Conservation (phyloP, 495 filamentous ascomycete species). For the Oleoguttula mirabilis region DNA sequence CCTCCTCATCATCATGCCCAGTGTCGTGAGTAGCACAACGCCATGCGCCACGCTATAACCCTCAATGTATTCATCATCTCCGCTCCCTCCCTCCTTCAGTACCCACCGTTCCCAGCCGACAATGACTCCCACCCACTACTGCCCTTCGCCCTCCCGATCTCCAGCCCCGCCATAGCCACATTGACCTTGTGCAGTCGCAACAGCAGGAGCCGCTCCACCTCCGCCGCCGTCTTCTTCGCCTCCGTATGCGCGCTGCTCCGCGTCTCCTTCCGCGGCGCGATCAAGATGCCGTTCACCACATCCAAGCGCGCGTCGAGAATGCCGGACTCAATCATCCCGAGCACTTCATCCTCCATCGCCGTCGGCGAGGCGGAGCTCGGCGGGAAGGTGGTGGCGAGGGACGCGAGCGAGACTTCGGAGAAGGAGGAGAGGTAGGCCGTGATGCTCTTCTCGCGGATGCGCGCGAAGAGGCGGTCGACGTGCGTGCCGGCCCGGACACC, state of each 20-base stretch:
- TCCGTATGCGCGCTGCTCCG: slow-evolving; percentile 55
- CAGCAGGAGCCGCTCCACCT: slow-evolving; percentile 61
- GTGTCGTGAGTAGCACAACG: no score
- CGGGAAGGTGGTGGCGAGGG: slow-evolving; percentile 29
- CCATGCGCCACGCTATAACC: no score
- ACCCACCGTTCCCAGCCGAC: no score
- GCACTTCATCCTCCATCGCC: slow-evolving; percentile 61
- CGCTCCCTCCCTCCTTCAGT: no score
- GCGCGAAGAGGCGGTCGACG: slow-evolving; percentile 52
- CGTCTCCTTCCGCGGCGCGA: slow-evolving; percentile 51
- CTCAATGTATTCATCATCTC: no score
- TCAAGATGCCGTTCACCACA: slow-evolving; percentile 64
- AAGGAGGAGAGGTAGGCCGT: slow-evolving; percentile 60
- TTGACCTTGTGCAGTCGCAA: slow-evolving; percentile 65
- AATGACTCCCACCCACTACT: no score
- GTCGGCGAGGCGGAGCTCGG: slow-evolving; percentile 32
- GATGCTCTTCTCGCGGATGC: slow-evolving; percentile 80
- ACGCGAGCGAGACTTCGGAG: slow-evolving; percentile 29
- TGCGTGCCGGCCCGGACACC: slow-evolving; percentile 42
- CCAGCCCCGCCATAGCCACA: slow-evolving; percentile 59
- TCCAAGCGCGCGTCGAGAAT: slow-evolving; percentile 73
- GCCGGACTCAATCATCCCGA: slow-evolving; percentile 58
- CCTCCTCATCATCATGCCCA: no score
- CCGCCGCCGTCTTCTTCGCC: slow-evolving; percentile 51
- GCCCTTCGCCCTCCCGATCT: slow-evolving; percentile 40